A percentile compares a stretch with the other conserved stretches of the same genome.
Evolutionary conservation across 2,329 filamentous ascomycete genomes (phyloP).

Genomic region (Neonectria sp.): DNA sequence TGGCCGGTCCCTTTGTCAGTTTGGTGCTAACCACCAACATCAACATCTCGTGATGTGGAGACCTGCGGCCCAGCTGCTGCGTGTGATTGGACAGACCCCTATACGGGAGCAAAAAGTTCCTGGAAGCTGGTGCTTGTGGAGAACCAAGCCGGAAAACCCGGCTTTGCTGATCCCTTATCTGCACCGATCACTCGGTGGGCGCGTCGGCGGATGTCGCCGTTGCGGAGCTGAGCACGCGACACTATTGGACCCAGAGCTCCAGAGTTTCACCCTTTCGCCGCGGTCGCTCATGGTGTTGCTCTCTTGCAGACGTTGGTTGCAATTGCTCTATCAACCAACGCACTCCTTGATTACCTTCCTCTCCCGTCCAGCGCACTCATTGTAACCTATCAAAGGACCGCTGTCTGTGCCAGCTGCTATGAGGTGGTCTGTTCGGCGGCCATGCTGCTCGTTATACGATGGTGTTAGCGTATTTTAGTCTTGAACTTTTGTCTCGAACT

Average conservation of each 20-base stretch:
- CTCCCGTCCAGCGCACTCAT: neutral
- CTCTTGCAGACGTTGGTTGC: neutral
- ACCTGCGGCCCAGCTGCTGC: neutral
- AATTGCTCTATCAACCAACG: neutral
- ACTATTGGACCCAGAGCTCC: neutral
- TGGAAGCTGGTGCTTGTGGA: neutral
- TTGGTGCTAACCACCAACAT: neutral
- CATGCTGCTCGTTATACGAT: neutral
- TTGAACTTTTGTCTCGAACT: conserved; percentile 7
- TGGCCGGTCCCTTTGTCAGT: conserved; percentile 1
- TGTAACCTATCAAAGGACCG: neutral
- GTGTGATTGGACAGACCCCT: neutral
- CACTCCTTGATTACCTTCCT: neutral
- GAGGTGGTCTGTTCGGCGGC: neutral
- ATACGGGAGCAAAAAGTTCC: conserved; percentile 1
- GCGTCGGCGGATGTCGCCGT: neutral
- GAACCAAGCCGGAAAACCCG: neutral
- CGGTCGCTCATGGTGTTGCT: neutral
- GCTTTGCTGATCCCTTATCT: neutral
- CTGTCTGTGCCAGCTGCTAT: neutral
- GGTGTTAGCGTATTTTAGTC: neutral
- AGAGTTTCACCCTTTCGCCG: neutral
- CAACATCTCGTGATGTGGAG: neutral
- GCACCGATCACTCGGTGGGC: neutral
- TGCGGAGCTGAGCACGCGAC: neutral